Evolutionary conservation across 306 rosid genomes (phyloP), one percentile per base, ranked within the genome.

Genomic region (Casuarina equisetifolia): DNA sequence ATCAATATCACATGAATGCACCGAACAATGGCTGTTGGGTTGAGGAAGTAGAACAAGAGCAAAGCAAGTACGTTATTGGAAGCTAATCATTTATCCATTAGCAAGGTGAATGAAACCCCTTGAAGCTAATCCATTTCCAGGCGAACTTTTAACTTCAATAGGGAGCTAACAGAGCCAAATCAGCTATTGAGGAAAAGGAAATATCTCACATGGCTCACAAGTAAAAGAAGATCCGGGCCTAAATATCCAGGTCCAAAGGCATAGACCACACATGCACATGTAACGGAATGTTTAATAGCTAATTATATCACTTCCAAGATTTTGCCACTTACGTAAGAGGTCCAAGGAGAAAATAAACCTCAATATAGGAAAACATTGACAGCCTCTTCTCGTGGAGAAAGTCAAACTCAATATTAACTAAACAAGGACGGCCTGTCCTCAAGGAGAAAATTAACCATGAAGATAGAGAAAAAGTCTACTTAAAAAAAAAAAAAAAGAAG

Each of bases 291-390:
- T 19, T 46, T 39, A n/a, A 66, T 3, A 40, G 49, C 35, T n/a
- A 66, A 66, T 39, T 66, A 8, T 66, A 39, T 66, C 15, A 66
- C 70, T 64, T 64, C 11, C 69, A 36, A n/a, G 38, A 62, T 44
- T 62, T 38, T 6, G 32, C 15, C 11, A 25, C 25, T 13, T 64
- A 64, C 38, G 70, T 64, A 38, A 25, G 20, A 64, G 70, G 70
- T 39, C 6, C 20, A 16, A 64, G 48, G 49, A 8, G 69, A 6
- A 38, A 2, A 59, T 59, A 38, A 63, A n/a, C 38, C 20, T 12
- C 5, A 38, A 15, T 7, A 15, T 5, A 39, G 25, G 48, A 43
- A 16, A 40, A 66, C 70, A 66, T 39, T 35, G 8, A 17, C n/a
- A 66, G 15, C 49, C 71, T 9, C 9, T 32, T 4, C 70, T 17